Conservation (phyloP, 345 rosid genomes). For the Lenwebbia sp. region DNA sequence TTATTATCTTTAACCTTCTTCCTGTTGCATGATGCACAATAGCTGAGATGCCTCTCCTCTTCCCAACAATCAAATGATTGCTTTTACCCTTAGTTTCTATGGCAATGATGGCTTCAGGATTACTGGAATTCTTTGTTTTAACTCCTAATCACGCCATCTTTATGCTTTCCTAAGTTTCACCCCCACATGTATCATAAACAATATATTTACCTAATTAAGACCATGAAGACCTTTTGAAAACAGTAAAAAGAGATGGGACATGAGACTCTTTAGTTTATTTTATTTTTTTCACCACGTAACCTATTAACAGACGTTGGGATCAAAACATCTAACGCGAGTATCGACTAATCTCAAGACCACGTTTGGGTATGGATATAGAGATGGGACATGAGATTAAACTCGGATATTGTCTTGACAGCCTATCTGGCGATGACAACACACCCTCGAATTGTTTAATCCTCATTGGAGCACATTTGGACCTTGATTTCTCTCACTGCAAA, state of each 20-base stretch:
- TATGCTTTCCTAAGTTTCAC: neutral
- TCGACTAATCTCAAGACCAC: neutral
- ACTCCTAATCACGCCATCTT: neutral
- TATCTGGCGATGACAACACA: neutral
- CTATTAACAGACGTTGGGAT: neutral
- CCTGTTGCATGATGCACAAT: neutral
- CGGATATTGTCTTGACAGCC: neutral
- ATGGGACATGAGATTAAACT: neutral
- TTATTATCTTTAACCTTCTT: neutral
- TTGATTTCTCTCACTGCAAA: neutral
- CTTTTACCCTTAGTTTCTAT: neutral
- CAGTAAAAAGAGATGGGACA: neutral
- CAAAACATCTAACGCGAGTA: neutral
- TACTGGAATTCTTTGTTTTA: neutral
- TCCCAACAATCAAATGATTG: neutral
- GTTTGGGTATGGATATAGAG: neutral
- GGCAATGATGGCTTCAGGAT: neutral
- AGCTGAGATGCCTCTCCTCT: neutral
- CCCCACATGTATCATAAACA: neutral
- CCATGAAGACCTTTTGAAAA: neutral
- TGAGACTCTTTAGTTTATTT: neutral
- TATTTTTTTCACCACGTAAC: neutral
- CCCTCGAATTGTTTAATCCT: neutral
- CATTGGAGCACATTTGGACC: neutral
- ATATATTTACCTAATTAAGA: neutral